Base-by-base conservation (phyloP, 805 yeast species). In the Pichia phayaonensis region DNA sequence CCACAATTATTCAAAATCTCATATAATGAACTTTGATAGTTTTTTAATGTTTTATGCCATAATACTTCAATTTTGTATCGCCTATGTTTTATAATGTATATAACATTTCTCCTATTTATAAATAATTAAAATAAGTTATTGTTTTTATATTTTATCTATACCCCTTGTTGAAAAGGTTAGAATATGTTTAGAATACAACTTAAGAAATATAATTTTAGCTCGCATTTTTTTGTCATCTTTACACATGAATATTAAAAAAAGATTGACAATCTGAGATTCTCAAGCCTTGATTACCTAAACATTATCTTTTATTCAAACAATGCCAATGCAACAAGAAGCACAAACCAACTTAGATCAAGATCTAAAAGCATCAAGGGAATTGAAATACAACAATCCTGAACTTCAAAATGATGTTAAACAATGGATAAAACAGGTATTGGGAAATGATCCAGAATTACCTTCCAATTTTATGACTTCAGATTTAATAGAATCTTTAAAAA, bases 261-360 rank as follows among this genome's bases (percentile, higher is more conserved):
- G 27, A 8, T 24, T 24, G 27, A 24, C 27, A 8, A 24, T 10
- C 29, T 3, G 11, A 26, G n/a, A 29, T n/a, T n/a, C n/a, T n/a
- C n/a, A 29, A 29, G n/a, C n/a, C 34, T 29, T 12, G 34, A 29
- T 29, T 13, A 13, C 4, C 5, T 29, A 26, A 26, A 3, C 8
- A 10, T 10, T 13, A 7, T 29, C 5, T 15, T 29, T 11, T 29
- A 3, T 2, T 4, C 8, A 15, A 27, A 16, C 13, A 11, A 43
- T 27, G 46, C 27, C 47, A 24, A 29, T 13, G 11, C 23, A 42
- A 21, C 53, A 50, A 23, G 39, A 51, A 12, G 54, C 53, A 13
- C 34, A 51, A 8, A 75, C 87, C 0, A 81, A 83, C 26, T 63
- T 84, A 36, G 90, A 84, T 59, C 81, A 81, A 47, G 89, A 84